phyloP scores from a whole-genome alignment of 345 rosid genomes.

The Moringa oleifera region DNA sequence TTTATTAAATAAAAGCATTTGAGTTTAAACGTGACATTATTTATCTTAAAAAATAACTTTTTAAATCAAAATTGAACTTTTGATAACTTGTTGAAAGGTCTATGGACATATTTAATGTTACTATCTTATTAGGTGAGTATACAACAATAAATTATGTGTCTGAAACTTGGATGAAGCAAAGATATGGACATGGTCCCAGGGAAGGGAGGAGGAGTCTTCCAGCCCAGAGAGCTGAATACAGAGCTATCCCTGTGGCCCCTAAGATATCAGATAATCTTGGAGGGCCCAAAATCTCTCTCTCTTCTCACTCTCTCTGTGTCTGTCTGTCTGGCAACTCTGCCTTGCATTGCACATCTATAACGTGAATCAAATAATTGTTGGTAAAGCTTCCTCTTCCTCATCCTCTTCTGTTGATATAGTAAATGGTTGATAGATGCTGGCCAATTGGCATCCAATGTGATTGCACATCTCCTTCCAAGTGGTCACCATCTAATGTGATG shows the following conservation, averaged over 20 bases:
- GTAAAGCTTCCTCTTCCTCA: too few species aligned
- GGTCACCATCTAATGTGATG: constrained; percentile 16
- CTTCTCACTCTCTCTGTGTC: too few species aligned
- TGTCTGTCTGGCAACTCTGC: too few species aligned
- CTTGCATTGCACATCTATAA: too few species aligned
- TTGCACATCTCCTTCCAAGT: too few species aligned
- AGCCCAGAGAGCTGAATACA: background rate
- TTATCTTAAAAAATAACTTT: too few species aligned
- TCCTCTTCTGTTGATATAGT: constrained; percentile 13
- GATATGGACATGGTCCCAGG: background rate
- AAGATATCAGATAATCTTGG: background rate
- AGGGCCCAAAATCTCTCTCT: constrained; percentile 9
- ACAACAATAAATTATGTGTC: background rate
- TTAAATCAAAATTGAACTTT: too few species aligned
- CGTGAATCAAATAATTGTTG: too few species aligned
- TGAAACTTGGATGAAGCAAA: background rate
- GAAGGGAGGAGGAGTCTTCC: background rate
- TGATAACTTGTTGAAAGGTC: too few species aligned
- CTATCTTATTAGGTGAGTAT: background rate
- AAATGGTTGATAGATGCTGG: constrained; percentile 10
- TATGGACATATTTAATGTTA: too few species aligned
- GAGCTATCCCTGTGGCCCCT: background rate
- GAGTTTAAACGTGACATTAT: too few species aligned
- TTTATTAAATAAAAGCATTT: too few species aligned
- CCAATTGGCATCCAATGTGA: constrained; percentile 35